Evolutionary conservation across 2,329 filamentous ascomycete species (phyloP).

Genomic region (Cladosporium sp.): DNA sequence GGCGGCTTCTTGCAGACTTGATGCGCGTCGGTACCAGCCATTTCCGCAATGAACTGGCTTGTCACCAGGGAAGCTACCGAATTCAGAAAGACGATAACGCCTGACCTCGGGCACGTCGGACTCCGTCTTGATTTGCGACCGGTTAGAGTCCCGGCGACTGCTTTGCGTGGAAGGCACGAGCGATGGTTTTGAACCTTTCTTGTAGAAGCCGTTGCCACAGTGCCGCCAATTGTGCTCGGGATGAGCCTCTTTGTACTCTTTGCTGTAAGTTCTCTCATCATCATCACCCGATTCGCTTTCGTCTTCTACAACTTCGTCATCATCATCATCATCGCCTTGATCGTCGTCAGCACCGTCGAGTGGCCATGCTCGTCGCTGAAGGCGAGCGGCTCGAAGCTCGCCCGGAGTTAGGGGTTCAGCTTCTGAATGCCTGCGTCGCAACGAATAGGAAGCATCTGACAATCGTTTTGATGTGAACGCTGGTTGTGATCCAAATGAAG

Average conservation of each 20-base stretch:
- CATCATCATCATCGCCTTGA: slow-evolving; percentile 9
- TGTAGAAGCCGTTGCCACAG: slow-evolving; percentile 24
- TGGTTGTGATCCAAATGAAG: neutral
- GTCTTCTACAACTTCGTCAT: slow-evolving; percentile 7
- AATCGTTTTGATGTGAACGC: neutral
- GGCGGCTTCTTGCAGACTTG: neutral
- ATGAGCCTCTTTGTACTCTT: slow-evolving; percentile 17
- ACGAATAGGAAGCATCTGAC: slow-evolving; percentile 8
- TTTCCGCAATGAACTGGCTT: slow-evolving; percentile 23
- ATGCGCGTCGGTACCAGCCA: slow-evolving; percentile 18
- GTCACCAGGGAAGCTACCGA: slow-evolving; percentile 17
- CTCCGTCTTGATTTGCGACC: neutral
- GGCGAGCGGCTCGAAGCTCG: slow-evolving; percentile 14
- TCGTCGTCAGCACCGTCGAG: slow-evolving; percentile 3
- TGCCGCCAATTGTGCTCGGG: slow-evolving; percentile 19
- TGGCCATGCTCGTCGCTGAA: slow-evolving; percentile 14
- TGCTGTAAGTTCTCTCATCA: slow-evolving; percentile 14
- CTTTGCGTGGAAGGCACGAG: neutral
- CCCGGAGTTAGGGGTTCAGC: slow-evolving; percentile 2
- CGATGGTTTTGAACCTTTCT: slow-evolving; percentile 12
- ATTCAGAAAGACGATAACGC: slow-evolving; percentile 14
- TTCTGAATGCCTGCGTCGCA: slow-evolving; percentile 9
- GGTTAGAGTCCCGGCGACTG: slow-evolving; percentile 4
- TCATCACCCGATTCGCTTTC: slow-evolving; percentile 6
- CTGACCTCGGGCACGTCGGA: neutral